Evolutionary conservation across 495 filamentous ascomycete species (phyloP).

Genomic region (Xylaria acuta): DNA sequence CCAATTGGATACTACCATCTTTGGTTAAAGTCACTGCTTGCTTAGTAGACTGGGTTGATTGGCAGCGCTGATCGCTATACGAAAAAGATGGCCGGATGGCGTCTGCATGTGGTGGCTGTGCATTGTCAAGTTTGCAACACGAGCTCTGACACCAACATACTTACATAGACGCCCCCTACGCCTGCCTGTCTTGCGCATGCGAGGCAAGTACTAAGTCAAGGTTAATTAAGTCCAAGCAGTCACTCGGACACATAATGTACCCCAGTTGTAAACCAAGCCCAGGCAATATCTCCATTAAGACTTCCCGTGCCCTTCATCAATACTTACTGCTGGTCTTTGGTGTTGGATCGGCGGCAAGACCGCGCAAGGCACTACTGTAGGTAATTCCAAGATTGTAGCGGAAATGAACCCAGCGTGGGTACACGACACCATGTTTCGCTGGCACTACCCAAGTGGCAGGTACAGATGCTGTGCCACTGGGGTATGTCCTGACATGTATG

Average conservation of each 20-base stretch:
- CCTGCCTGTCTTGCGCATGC: neutral
- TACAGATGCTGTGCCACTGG: neutral
- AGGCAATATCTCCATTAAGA: neutral
- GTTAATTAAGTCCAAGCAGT: neutral
- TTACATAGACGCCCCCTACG: neutral
- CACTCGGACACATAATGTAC: neutral
- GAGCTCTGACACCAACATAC: no score
- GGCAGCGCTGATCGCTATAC: slow-evolving; percentile 9
- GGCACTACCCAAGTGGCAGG: neutral
- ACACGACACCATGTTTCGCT: neutral
- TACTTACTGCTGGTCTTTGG: neutral
- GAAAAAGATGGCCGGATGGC: slow-evolving; percentile 15
- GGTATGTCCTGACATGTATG: neutral
- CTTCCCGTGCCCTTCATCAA: neutral
- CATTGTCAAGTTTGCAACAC: slow-evolving; percentile 22
- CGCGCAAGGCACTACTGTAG: neutral
- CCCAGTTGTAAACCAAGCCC: neutral
- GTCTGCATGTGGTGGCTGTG: slow-evolving; percentile 25
- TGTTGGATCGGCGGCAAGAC: neutral
- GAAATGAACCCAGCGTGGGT: neutral
- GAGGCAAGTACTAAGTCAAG: neutral
- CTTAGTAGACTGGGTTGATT: neutral
- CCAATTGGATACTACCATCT: slow-evolving; percentile 1
- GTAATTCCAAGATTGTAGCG: neutral
- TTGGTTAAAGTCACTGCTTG: neutral